A percentile compares a stretch with the other conserved stretches of the same genome.
Conservation (phyloP, 2,329 filamentous ascomycete genomes). For the Xylariales sp. region DNA sequence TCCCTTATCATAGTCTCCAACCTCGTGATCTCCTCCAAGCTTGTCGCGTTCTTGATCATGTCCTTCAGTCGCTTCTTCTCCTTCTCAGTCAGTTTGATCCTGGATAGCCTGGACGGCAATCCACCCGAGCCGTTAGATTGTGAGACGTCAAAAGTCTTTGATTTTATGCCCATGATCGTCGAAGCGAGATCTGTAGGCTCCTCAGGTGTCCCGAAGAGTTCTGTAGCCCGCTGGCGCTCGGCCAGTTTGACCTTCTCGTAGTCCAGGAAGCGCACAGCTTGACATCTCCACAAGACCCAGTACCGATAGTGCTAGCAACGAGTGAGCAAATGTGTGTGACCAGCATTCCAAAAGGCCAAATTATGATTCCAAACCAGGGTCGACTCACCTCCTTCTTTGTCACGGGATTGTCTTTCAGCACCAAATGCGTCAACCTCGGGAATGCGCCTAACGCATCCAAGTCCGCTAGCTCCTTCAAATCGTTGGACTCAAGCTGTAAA, state of each 20-base stretch:
- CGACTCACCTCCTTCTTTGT: conserved; percentile 85
- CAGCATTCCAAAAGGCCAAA: too few species aligned
- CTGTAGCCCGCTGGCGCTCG: conserved; percentile 70
- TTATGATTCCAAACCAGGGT: too few species aligned
- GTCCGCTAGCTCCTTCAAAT: conserved; percentile 78
- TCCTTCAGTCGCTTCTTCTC: conserved; percentile 84
- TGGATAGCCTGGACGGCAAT: conserved; percentile 60
- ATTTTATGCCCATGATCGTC: conserved; percentile 83
- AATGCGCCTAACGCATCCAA: conserved; percentile 74
- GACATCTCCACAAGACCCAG: conserved; percentile 86
- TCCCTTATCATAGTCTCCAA: conserved; percentile 91
- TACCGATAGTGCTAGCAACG: conserved; percentile 74
- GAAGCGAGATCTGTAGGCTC: conserved; percentile 77
- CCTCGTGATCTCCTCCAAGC: conserved; percentile 81
- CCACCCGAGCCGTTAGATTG: conserved; percentile 39
- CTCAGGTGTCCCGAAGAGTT: conserved; percentile 77
- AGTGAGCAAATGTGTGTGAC: too few species aligned
- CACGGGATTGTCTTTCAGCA: conserved; percentile 83
- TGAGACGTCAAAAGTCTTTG: conserved; percentile 63
- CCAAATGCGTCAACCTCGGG: conserved; percentile 69
- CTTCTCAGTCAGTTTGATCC: conserved; percentile 80
- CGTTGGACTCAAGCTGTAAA: conserved; percentile 79
- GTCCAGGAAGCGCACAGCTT: conserved; percentile 83
- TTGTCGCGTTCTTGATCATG: conserved; percentile 84
- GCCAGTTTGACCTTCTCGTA: conserved; percentile 86